Evolutionary conservation across 2,329 filamentous ascomycete genomes (phyloP).

Genomic region (Pseudogymnoascus destructans): DNA sequence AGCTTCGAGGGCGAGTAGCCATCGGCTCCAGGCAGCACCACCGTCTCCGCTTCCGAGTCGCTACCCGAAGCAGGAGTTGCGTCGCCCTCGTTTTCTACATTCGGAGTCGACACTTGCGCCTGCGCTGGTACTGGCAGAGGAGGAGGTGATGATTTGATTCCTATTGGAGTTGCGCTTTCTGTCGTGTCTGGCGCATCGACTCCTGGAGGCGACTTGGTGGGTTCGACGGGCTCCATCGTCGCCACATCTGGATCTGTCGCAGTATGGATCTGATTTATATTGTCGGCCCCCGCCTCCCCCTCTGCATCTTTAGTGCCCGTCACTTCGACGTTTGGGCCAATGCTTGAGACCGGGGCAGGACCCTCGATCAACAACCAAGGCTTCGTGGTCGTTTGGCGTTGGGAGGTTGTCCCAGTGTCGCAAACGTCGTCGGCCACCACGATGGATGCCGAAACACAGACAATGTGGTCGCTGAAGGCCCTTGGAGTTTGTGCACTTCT

Average conservation of each 20-base stretch:
- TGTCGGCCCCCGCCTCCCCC: conserved; percentile 21
- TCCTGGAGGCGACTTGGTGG: conserved; percentile 5
- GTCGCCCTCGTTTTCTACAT: conserved; percentile 13
- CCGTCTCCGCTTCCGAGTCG: conserved; percentile 60
- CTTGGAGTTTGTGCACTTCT: conserved; percentile 4
- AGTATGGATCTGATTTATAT: conserved; percentile 25
- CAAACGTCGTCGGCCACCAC: conserved; percentile 4
- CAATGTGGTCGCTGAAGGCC: background rate
- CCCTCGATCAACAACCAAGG: conserved; percentile 7
- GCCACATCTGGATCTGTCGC: conserved; percentile 15
- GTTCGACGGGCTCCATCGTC: conserved; percentile 2
- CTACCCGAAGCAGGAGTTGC: conserved; percentile 33
- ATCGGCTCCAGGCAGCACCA: conserved; percentile 53
- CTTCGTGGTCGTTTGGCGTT: conserved; percentile 4
- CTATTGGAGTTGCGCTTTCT: conserved; percentile 18
- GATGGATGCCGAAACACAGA: conserved; percentile 8
- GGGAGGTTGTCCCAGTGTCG: background rate
- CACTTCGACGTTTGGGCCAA: conserved; percentile 9
- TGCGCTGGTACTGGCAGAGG: conserved; percentile 12
- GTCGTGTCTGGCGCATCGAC: conserved; percentile 16
- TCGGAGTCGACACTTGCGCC: background rate
- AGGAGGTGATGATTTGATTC: conserved; percentile 24
- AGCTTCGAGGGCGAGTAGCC: conserved; percentile 50
- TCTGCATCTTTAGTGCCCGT: conserved; percentile 20
- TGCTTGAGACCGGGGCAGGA: conserved; percentile 6